Conservation (phyloP, 2,329 filamentous ascomycete species). For the Pyrenochaeta sp. region DNA sequence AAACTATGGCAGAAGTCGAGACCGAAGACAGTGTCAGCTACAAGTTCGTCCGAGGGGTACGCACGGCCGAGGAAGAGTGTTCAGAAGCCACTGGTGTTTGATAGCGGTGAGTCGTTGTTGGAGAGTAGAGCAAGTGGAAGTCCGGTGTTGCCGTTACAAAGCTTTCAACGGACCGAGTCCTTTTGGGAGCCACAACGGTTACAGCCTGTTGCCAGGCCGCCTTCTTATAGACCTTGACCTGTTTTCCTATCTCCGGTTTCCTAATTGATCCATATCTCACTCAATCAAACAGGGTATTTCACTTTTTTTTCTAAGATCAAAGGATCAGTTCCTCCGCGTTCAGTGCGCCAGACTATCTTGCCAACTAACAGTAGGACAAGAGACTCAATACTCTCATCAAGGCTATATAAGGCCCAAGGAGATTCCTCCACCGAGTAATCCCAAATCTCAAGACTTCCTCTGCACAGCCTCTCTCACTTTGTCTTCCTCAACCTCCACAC, state of each 20-base stretch:
- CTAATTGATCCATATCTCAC: too few species aligned
- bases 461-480: neutral
- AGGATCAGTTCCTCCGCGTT: too few species aligned
- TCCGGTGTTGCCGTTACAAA: neutral
- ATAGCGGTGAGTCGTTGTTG: neutral
- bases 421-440: too few species aligned
- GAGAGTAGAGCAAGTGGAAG: neutral
- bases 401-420: too few species aligned
- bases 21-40: neutral
- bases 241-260: neutral
- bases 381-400: too few species aligned
- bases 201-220: neutral
- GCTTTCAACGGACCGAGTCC: neutral
- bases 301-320: too few species aligned
- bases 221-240: neutral
- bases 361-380: too few species aligned
- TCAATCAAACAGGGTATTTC: too few species aligned
- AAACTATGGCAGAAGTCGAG: conserved; percentile 4
- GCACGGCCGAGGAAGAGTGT: neutral
- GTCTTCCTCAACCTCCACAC: neutral
- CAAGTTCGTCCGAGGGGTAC: conserved; percentile 1
- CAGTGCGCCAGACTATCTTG: too few species aligned
- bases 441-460: neutral
- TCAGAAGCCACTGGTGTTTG: neutral
- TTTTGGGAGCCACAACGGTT: neutral